Percentiles rank a stretch among this genome's conserved stretches.
Evolutionary conservation across 306 rosid genomes (phyloP).

Genomic region (Herpetospermum pedunculosum): DNA sequence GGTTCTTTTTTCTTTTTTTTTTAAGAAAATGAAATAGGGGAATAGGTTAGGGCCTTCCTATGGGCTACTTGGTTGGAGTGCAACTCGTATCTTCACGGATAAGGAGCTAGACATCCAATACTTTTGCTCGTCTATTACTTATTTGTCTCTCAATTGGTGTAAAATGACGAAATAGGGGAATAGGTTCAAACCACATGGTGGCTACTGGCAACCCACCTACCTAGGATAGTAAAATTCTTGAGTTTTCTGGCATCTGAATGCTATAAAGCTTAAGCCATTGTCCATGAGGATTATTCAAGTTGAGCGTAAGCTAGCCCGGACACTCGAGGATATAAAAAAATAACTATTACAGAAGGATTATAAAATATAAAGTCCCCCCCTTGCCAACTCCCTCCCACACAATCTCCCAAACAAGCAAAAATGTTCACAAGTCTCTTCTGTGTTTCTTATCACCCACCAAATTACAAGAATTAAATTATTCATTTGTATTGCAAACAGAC

Average conservation of each 20-base stretch:
- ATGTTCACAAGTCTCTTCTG: neutral
- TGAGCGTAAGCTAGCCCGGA: neutral
- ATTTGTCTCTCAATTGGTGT: no score
- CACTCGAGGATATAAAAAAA: neutral
- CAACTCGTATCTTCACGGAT: no score
- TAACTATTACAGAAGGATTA: neutral
- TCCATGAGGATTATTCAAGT: neutral
- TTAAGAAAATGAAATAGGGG: no score
- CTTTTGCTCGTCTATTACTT: no score
- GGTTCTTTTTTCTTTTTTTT: no score
- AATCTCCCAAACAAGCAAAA: neutral
- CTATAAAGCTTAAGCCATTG: neutral
- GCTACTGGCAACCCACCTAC: neutral
- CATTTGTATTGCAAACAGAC: neutral
- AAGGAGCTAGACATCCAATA: no score
- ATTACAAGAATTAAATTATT: neutral
- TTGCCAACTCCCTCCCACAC: neutral
- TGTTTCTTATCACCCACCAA: neutral
- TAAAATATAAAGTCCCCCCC: neutral
- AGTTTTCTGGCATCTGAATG: neutral
- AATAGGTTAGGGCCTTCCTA: no score
- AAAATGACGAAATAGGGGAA: no score
- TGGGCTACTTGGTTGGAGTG: no score
- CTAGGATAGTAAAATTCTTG: neutral
- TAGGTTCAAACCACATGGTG: neutral